These are phyloP conservation scores for Zygoascus flipseniorum DNA, from an alignment of 805 yeast species.

Conservation along the genomic window DNA sequence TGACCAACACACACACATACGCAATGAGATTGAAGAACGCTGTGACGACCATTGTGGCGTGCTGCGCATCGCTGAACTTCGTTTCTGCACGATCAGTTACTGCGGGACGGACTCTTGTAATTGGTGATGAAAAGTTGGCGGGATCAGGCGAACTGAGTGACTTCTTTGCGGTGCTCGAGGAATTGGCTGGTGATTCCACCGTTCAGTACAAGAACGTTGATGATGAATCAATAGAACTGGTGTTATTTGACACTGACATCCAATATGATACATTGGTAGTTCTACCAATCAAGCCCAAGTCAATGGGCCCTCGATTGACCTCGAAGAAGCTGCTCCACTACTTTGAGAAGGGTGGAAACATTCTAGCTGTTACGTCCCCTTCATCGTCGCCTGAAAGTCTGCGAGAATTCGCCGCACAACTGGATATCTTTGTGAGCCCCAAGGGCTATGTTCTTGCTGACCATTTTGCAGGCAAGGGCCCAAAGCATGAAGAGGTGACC, in stretches of 20 bases:
- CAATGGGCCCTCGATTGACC: conserved; percentile 33
- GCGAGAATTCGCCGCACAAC: conserved; percentile 59
- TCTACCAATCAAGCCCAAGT: conserved; percentile 45
- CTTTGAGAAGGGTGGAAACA: conserved; percentile 62
- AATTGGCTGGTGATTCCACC: conserved; percentile 28
- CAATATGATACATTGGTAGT: conserved; percentile 48
- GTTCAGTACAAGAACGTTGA: conserved; percentile 26
- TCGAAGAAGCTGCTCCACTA: conserved; percentile 49
- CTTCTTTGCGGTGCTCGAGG: conserved; percentile 17
- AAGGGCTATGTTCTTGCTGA: conserved; percentile 57
- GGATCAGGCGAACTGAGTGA: conserved; percentile 9
- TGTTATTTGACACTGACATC: conserved; percentile 35
- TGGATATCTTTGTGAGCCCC: conserved; percentile 82
- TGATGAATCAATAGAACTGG: conserved; percentile 28
- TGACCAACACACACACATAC: neutral
- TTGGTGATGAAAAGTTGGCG: conserved; percentile 26
- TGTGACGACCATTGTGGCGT: neutral
- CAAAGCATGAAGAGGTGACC: conserved; percentile 21
- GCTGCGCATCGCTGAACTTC: neutral
- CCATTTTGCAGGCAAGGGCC: conserved; percentile 42
- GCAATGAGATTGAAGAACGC: neutral
- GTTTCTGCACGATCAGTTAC: conserved; percentile 10
- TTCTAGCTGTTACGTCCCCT: conserved; percentile 53
- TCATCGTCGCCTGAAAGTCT: conserved; percentile 49
- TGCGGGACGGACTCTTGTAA: conserved; percentile 23